phyloP scores from a whole-genome alignment of 768 basidiomycete species.

The Galerina marginata region DNA sequence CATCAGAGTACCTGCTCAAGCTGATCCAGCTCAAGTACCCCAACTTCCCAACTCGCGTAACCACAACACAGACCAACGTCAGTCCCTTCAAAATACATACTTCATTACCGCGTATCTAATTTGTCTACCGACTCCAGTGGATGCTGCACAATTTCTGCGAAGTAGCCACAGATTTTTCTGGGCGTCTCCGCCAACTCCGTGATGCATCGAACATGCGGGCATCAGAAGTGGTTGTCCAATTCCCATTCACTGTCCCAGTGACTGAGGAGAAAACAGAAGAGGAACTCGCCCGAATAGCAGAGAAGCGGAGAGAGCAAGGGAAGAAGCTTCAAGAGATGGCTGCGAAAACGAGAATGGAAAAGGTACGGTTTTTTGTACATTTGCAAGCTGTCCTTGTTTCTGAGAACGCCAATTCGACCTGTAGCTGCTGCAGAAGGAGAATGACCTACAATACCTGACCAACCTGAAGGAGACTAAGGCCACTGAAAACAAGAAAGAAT shows the following conservation, averaged over 20 bases:
- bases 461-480: slow-evolving; percentile 67
- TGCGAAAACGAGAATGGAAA: slow-evolving; percentile 83
- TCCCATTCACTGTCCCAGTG: slow-evolving; percentile 73
- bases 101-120: neutral
- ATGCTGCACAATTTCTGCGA: slow-evolving; percentile 89
- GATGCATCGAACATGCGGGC: slow-evolving; percentile 69
- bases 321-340: slow-evolving; percentile 90
- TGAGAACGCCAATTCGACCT: neutral
- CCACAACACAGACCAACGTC: slow-evolving; percentile 77
- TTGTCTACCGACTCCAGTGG: slow-evolving; percentile 58
- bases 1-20: slow-evolving; percentile 91
- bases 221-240: slow-evolving; percentile 80
- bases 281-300: slow-evolving; percentile 76
- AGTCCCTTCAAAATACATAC: neutral
- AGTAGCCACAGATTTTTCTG: slow-evolving; percentile 78
- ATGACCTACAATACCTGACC: slow-evolving; percentile 67
- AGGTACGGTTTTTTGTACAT: slow-evolving; percentile 49
- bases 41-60: slow-evolving; percentile 86
- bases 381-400: neutral
- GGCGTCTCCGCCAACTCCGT: slow-evolving; percentile 67
- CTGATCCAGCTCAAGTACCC: slow-evolving; percentile 96
- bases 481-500: slow-evolving; percentile 73
- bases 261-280: slow-evolving; percentile 91
- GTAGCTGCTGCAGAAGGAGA: slow-evolving; percentile 79
- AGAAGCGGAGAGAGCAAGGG: slow-evolving; percentile 86